Conservation (phyloP, 2,329 filamentous ascomycete species). For the Fusarium dlaminii region DNA sequence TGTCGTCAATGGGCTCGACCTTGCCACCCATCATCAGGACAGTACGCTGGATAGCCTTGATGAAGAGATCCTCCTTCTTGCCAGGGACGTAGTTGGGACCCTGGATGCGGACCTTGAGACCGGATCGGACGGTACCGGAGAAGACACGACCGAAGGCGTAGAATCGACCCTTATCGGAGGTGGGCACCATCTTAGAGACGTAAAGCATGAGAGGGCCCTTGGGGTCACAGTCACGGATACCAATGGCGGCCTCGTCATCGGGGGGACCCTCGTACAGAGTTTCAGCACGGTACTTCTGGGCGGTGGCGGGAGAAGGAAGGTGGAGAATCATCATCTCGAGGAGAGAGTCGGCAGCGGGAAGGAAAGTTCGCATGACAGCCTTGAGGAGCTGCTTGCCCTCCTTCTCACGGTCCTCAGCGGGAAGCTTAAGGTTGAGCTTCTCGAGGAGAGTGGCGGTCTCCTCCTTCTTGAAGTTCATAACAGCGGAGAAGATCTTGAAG, state of each 20-base stretch:
- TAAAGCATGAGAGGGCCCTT: conserved; percentile 99
- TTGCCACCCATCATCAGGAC: conserved; percentile 99
- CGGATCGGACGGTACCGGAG: conserved; percentile 95
- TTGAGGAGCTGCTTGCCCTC: conserved; percentile 99
- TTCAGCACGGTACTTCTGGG: conserved; percentile 97
- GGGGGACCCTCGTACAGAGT: conserved; percentile 97
- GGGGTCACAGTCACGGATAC: conserved; percentile 98
- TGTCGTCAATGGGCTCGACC: conserved; percentile 98
- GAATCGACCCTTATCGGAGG: conserved; percentile 99
- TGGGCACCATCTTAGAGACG: conserved; percentile 99
- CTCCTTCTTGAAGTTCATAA: conserved; percentile 99
- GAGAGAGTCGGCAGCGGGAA: conserved; percentile 96
- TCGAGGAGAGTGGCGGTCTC: conserved; percentile 83
- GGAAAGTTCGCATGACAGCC: conserved; percentile 98
- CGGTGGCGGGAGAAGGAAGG: conserved; percentile 93
- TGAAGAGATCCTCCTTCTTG: conserved; percentile 98
- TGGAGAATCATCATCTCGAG: conserved; percentile 99
- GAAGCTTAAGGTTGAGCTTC: conserved; percentile 96
- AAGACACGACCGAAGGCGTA: conserved; percentile 99
- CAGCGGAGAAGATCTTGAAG: conserved; percentile 96
- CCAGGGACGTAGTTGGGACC: conserved; percentile 98
- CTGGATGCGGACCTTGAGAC: conserved; percentile 99
- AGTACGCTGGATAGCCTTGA: conserved; percentile 99
- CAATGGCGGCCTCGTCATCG: conserved; percentile 92
- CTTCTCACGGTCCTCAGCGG: conserved; percentile 85